phyloP scores from a whole-genome alignment of 2,329 filamentous ascomycete species.

The Penicillium capsulatum region DNA sequence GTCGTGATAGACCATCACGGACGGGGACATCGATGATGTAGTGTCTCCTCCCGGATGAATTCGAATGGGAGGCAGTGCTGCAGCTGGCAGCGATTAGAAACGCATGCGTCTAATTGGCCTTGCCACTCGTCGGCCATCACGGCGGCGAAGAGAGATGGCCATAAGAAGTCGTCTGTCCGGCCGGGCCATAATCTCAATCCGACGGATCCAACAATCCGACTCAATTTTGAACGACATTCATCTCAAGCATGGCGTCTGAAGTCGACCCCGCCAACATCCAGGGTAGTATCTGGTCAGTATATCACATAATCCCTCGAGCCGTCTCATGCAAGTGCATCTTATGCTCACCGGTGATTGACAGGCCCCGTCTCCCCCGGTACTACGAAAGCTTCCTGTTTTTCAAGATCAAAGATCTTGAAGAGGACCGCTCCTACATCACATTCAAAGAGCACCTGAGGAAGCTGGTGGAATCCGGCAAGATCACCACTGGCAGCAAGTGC shows the following conservation, averaged over 20 bases:
- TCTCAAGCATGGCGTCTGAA: slow-evolving; percentile 3
- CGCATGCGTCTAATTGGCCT: background rate
- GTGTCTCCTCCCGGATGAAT: slow-evolving; percentile 2
- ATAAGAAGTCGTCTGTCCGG: slow-evolving; percentile 1
- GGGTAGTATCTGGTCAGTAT: slow-evolving; percentile 13
- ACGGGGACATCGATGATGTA: slow-evolving; percentile 1
- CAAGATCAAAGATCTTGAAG: slow-evolving; percentile 9
- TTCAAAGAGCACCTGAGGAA: slow-evolving; percentile 11
- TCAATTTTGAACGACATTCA: slow-evolving; percentile 1
- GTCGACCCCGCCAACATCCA: slow-evolving; percentile 14
- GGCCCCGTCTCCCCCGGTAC: slow-evolving; percentile 10
- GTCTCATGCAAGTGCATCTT: background rate
- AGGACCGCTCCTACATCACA: slow-evolving; percentile 1
- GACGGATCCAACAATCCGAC: slow-evolving; percentile 1
- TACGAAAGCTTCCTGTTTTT: slow-evolving; percentile 18
- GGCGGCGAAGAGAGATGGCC: background rate
- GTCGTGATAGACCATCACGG: slow-evolving; percentile 1
- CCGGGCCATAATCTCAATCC: background rate
- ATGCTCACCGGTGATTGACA: slow-evolving; percentile 1
- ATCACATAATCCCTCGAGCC: background rate
- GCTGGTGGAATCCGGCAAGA: slow-evolving; percentile 3
- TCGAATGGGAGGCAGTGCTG: background rate
- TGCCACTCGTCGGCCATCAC: slow-evolving; percentile 1
- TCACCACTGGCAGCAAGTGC: slow-evolving; percentile 17
- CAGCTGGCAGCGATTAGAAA: slow-evolving; percentile 2